Conservation (phyloP, 2,329 filamentous ascomycete species). For the Fusarium guadeloupense region DNA sequence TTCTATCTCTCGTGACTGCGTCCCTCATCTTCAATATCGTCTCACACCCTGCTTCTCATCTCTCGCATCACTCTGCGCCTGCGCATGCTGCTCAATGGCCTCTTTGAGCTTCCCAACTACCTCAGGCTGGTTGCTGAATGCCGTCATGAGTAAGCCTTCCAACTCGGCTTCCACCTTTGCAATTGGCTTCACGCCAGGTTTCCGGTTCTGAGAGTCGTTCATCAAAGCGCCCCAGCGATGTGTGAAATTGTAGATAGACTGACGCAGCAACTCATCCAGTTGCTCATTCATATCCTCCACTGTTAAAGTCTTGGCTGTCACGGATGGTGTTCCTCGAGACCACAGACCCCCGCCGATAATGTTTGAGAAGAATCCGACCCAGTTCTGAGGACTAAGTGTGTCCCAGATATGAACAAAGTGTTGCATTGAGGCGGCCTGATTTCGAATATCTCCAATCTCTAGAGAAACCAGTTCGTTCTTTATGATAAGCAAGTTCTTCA, state of each 20-base stretch:
- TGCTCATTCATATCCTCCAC: conserved; percentile 71
- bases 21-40: conserved; percentile 40
- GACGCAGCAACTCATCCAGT: conserved; percentile 68
- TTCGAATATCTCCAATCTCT: conserved; percentile 80
- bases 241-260: conserved; percentile 71
- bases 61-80: conserved; percentile 59
- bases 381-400: conserved; percentile 65
- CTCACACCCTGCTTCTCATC: conserved; percentile 48
- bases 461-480: conserved; percentile 97
- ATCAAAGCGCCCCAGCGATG: conserved; percentile 65
- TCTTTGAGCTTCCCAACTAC: conserved; percentile 68
- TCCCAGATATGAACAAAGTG: conserved; percentile 74
- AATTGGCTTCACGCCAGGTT: conserved; percentile 59
- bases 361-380: conserved; percentile 66
- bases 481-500: conserved; percentile 92
- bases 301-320: conserved; percentile 53
- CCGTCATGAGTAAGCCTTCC: conserved; percentile 63
- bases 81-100: conserved; percentile 65
- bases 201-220: conserved; percentile 59
- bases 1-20: conserved; percentile 5
- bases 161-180: conserved; percentile 66
- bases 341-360: conserved; percentile 66
- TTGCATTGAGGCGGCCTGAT: conserved; percentile 60
- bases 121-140: conserved; percentile 68
- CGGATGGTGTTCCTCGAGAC: conserved; percentile 50